Evolutionary conservation across 208 protist species (phyloP).

Genomic region (Crithidia thermophila): DNA sequence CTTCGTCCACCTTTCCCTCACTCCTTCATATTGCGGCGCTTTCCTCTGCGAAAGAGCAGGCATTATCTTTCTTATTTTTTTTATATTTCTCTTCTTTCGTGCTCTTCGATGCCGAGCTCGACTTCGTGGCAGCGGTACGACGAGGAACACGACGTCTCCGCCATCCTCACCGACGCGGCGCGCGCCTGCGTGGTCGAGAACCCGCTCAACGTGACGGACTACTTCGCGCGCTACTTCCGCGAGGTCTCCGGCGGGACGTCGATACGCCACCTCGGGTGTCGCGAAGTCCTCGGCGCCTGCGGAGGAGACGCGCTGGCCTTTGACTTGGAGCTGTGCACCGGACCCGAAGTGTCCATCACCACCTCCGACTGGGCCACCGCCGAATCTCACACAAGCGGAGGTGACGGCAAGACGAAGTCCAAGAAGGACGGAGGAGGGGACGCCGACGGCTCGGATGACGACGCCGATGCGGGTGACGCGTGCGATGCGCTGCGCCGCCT

Average conservation of each 20-base stretch:
- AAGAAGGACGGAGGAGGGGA: background rate
- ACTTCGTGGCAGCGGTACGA: slow-evolving; percentile 85
- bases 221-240: slow-evolving; percentile 71
- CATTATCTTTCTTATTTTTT: background rate
- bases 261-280: slow-evolving; percentile 34
- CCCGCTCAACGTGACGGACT: slow-evolving; percentile 55
- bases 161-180: slow-evolving; percentile 73
- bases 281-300: slow-evolving; percentile 31
- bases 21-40: too few relatives aligned
- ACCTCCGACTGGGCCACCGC: background rate
- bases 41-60: too few relatives aligned
- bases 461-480: background rate
- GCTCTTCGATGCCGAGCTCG: slow-evolving; percentile 22
- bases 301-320: slow-evolving; percentile 30
- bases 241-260: slow-evolving; percentile 43
- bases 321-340: slow-evolving; percentile 24
- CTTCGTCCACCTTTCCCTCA: too few relatives aligned
- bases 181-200: slow-evolving; percentile 72
- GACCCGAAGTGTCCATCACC: slow-evolving; percentile 22
- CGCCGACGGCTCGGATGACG: background rate
- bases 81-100: slow-evolving; percentile 2
- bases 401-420: background rate
- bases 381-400: too few relatives aligned
- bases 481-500: slow-evolving; percentile 4
- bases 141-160: slow-evolving; percentile 63